Conservation (phyloP, 306 rosid genomes). For the Ormosia emarginata region DNA sequence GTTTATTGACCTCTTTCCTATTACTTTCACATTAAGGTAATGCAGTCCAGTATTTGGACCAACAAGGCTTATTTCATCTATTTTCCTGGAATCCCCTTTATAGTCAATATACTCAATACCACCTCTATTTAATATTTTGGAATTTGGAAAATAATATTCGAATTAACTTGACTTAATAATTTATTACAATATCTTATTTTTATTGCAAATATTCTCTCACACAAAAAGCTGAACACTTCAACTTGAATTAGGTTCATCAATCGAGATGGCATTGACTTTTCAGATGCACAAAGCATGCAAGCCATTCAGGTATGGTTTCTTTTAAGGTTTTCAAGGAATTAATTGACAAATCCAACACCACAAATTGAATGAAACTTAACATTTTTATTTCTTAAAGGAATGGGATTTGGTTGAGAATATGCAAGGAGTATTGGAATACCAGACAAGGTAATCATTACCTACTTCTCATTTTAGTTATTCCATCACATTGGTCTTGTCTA, state of each 20-base stretch:
- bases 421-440: constrained; percentile 95
- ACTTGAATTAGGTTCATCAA: constrained; percentile 71
- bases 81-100: not conserved
- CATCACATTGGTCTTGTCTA: not conserved
- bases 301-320: constrained; percentile 74
- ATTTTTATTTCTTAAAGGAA: constrained; percentile 54
- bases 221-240: constrained; percentile 17
- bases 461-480: constrained; percentile 10
- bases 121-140: not conserved
- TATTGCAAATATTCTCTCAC: constrained; percentile 3
- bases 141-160: not conserved
- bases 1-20: not conserved
- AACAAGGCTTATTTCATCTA: not conserved
- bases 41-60: not conserved
- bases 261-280: constrained; percentile 95
- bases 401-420: constrained; percentile 96
- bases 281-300: constrained; percentile 96
- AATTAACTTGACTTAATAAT: not conserved
- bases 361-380: constrained; percentile 12
- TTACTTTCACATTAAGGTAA: not conserved
- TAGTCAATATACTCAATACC: not conserved
- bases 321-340: constrained; percentile 16
- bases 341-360: constrained; percentile 25
- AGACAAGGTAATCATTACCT: constrained; percentile 69
- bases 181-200: not conserved